Percentiles rank a stretch among this genome's conserved stretches.
phyloP scores from a whole-genome alignment of 148 eudicot species.

The Chenopodium suecicum region DNA sequence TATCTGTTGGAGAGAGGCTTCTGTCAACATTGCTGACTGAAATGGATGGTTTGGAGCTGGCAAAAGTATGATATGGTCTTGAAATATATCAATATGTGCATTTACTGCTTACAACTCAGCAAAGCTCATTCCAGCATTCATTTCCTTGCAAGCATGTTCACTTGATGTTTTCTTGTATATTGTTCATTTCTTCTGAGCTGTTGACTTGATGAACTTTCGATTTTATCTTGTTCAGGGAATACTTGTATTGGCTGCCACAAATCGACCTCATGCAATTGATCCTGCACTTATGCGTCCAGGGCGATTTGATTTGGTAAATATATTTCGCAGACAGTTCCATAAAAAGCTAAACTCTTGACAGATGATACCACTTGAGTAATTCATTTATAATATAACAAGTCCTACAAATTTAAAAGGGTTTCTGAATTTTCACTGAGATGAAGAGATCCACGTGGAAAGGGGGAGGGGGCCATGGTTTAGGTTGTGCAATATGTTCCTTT shows the following conservation, averaged over 20 bases:
- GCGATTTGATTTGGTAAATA: constrained; percentile 83
- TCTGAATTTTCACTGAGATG: neutral
- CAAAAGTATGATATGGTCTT: constrained; percentile 52
- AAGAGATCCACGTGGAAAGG: neutral
- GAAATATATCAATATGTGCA: neutral
- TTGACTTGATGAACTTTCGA: neutral
- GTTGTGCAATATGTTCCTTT: too few species aligned
- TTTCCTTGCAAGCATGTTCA: neutral
- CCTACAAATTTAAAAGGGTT: neutral
- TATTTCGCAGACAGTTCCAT: neutral
- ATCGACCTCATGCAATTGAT: constrained; percentile 91
- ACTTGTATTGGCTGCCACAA: constrained; percentile 96
- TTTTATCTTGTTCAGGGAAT: constrained; percentile 56
- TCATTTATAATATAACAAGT: neutral
- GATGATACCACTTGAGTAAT: neutral
- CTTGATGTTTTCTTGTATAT: neutral
- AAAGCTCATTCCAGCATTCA: neutral
- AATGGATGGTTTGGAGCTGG: constrained; percentile 95
- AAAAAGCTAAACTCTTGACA: neutral
- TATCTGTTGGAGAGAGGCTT: constrained; percentile 82
- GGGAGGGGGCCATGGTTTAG: too few species aligned
- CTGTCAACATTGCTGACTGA: constrained; percentile 89
- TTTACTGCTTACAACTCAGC: neutral
- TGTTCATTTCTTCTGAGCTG: neutral
- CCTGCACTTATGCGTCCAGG: constrained; percentile 98